Conservation (phyloP, 441 rosid genomes). For the Pelargonium exstipulatum region DNA sequence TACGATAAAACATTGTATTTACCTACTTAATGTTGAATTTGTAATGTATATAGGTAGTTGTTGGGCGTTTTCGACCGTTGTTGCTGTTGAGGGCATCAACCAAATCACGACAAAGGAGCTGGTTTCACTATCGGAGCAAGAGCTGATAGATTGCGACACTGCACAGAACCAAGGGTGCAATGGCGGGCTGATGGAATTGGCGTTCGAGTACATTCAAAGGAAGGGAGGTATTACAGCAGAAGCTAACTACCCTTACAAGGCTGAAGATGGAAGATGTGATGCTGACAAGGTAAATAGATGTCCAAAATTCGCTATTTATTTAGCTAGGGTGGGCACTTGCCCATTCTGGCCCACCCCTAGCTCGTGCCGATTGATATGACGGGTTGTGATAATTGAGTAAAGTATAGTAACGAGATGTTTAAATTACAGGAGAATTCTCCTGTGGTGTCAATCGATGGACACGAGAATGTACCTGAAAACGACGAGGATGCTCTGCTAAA, state of each 20-base stretch:
- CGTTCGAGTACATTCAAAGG: slow-evolving; percentile 63
- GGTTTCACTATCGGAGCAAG: background rate
- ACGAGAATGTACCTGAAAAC: slow-evolving; percentile 57
- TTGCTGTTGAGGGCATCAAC: background rate
- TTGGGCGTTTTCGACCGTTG: background rate
- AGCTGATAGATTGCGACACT: slow-evolving; percentile 49
- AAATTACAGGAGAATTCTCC: slow-evolving; percentile 38
- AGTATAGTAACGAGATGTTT: too few species aligned
- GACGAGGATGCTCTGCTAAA: slow-evolving; percentile 62
- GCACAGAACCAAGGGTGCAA: slow-evolving; percentile 63
- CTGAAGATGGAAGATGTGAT: slow-evolving; percentile 43
- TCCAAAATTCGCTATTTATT: too few species aligned
- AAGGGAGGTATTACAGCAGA: slow-evolving; percentile 65
- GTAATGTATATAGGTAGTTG: background rate
- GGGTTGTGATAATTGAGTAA: too few species aligned
- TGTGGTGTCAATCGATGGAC: slow-evolving; percentile 64
- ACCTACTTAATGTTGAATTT: too few species aligned
- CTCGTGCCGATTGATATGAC: too few species aligned
- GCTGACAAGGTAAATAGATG: slow-evolving; percentile 25
- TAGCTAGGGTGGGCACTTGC: too few species aligned
- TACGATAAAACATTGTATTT: too few species aligned
- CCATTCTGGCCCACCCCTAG: too few species aligned
- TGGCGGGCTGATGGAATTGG: slow-evolving; percentile 81
- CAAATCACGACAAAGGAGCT: background rate
- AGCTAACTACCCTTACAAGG: slow-evolving; percentile 52